Conservation (phyloP, 176 grass and related monocot species). For the Carex myosuroides region DNA sequence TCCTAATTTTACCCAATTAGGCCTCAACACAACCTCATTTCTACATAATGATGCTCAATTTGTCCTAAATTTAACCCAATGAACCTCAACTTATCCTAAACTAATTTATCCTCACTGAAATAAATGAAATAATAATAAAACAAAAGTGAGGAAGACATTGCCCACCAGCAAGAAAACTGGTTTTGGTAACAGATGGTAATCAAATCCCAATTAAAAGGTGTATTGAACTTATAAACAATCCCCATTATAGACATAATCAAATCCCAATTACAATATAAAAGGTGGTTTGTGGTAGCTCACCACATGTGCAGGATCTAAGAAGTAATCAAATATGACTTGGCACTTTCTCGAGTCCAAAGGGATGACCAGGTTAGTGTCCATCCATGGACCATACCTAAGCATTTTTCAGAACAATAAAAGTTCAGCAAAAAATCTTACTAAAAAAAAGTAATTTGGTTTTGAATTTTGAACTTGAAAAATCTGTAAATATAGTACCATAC, state of each 20-base stretch:
- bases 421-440: not conserved
- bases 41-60: not conserved
- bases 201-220: not conserved
- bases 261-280: not conserved
- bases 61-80: not conserved
- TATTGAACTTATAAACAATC: not conserved
- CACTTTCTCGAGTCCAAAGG: constrained; percentile 65
- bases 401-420: constrained; percentile 15
- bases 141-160: not conserved
- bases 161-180: not conserved
- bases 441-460: not conserved
- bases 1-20: not conserved
- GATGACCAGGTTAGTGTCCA: constrained; percentile 92
- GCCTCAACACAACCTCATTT: not conserved
- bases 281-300: constrained; percentile 27
- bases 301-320: constrained; percentile 56
- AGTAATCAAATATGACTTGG: constrained; percentile 96
- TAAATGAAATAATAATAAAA: not conserved
- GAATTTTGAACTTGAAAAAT: not conserved
- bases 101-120: not conserved
- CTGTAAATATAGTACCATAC: constrained; percentile 11
- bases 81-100: not conserved
- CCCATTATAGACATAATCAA: not conserved
- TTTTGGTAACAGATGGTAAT: not conserved
- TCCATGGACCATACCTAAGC: constrained; percentile 89